Conservation (phyloP, 129 eudicot genomes). For the Flaveria linearis region DNA sequence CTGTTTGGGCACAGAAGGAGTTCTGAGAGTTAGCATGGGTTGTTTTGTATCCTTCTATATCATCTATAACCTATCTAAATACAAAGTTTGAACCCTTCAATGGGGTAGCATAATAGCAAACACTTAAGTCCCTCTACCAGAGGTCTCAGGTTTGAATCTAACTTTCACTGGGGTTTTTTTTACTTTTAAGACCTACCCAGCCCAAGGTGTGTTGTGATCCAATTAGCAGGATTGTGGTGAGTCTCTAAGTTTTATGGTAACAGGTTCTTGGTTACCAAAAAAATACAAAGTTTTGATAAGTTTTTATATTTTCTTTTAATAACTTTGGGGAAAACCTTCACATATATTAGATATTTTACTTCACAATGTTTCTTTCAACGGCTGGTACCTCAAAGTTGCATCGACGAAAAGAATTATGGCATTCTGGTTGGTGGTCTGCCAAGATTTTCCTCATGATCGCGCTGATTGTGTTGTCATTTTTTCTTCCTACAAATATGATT, state of each 20-base stretch:
- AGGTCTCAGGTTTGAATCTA: too few species aligned
- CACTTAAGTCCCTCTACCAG: too few species aligned
- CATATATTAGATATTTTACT: constrained; percentile 55
- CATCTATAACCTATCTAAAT: background rate
- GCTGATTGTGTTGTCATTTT: constrained; percentile 51
- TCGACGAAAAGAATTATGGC: constrained; percentile 64
- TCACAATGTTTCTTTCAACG: constrained; percentile 71
- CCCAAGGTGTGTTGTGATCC: too few species aligned
- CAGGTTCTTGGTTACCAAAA: background rate
- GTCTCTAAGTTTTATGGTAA: background rate
- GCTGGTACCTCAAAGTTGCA: constrained; percentile 69
- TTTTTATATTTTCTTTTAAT: background rate
- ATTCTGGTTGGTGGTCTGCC: constrained; percentile 85
- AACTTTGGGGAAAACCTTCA: constrained; percentile 48
- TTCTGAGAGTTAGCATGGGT: constrained; percentile 78
- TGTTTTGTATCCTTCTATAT: constrained; percentile 70
- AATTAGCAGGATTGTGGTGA: background rate
- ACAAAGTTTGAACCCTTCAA: background rate
- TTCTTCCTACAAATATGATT: constrained; percentile 54
- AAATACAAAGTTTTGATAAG: background rate
- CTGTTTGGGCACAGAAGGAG: constrained; percentile 84
- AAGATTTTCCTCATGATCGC: constrained; percentile 51
- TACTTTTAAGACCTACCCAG: too few species aligned
- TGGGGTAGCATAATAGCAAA: too few species aligned
- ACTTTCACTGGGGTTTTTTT: too few species aligned